Evolutionary conservation across 2,329 filamentous ascomycete species (phyloP).

Genomic region (Talaromyces amestolkiae): DNA sequence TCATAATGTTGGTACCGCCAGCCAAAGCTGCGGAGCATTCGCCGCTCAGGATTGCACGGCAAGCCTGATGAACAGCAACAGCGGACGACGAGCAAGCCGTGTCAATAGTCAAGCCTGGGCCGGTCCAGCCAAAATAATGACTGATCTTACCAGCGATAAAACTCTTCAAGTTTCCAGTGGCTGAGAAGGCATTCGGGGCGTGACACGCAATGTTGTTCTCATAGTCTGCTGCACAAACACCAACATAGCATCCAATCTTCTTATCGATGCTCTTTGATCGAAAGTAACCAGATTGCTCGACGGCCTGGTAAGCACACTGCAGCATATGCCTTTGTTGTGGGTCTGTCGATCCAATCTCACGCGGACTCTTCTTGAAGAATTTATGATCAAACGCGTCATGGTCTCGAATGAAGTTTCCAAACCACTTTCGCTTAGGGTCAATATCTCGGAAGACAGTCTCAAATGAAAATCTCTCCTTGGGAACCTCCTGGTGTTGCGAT

Average conservation of each 20-base stretch:
- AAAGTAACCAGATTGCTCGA: constrained; percentile 30
- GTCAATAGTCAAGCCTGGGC: constrained; percentile 46
- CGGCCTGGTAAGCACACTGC: constrained; percentile 30
- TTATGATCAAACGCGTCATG: constrained; percentile 27
- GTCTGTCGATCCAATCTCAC: constrained; percentile 29
- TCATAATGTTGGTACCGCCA: constrained; percentile 25
- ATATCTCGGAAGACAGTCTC: constrained; percentile 16
- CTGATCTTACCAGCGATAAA: constrained; percentile 43
- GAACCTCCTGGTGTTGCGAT: constrained; percentile 21
- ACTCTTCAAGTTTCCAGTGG: constrained; percentile 33
- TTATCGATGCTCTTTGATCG: too few species aligned
- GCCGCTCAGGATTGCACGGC: constrained; percentile 29
- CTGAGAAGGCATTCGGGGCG: constrained; percentile 31
- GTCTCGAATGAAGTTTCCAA: background rate
- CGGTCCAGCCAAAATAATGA: constrained; percentile 41
- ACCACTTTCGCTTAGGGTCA: constrained; percentile 11
- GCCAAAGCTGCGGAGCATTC: constrained; percentile 29
- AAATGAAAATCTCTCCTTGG: constrained; percentile 15
- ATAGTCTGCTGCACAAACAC: constrained; percentile 29
- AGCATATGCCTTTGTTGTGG: constrained; percentile 30
- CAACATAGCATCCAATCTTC: constrained; percentile 28
- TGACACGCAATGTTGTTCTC: constrained; percentile 30
- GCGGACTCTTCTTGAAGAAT: constrained; percentile 27
- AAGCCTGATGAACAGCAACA: constrained; percentile 36
- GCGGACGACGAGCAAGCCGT: constrained; percentile 48